phyloP scores from a whole-genome alignment of 2,329 filamentous ascomycete species.

The Penicillium sp. region DNA sequence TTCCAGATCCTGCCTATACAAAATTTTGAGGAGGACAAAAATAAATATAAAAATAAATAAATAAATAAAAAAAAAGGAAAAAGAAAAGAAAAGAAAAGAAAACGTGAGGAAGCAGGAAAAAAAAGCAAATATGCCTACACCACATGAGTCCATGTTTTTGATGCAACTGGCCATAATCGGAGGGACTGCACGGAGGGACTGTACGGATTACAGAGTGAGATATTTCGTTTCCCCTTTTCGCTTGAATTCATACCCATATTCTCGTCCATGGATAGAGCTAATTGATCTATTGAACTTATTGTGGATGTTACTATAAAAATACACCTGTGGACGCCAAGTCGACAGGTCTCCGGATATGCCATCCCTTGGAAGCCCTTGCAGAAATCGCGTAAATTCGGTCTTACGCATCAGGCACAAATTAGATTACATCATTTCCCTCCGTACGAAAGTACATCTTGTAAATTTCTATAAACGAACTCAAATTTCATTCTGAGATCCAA shows the following conservation, averaged over 20 bases:
- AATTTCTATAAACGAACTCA: not conserved
- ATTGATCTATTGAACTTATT: not conserved
- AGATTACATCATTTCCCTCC: not conserved
- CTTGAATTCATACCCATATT: not conserved
- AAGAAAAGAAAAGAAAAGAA: not conserved
- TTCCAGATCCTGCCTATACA: not conserved
- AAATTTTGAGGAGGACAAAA: not conserved
- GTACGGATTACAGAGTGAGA: no score
- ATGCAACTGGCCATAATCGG: not conserved
- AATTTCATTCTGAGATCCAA: not conserved
- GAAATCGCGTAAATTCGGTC: not conserved
- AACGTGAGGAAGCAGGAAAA: not conserved
- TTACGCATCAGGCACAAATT: not conserved
- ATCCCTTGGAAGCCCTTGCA: constrained; percentile 10
- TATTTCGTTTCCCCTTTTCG: not conserved
- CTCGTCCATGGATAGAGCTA: not conserved
- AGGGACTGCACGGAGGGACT: no score
- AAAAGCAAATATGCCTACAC: not conserved
- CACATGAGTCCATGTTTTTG: not conserved
- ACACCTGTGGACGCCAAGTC: not conserved
- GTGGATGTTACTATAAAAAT: not conserved
- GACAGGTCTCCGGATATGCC: constrained; percentile 3
- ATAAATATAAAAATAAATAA: no score
- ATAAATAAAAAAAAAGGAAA: not conserved
- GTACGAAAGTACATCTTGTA: not conserved